phyloP scores from a whole-genome alignment of 371 early-diverging fungal genomes.

The Zychaea mexicana region DNA sequence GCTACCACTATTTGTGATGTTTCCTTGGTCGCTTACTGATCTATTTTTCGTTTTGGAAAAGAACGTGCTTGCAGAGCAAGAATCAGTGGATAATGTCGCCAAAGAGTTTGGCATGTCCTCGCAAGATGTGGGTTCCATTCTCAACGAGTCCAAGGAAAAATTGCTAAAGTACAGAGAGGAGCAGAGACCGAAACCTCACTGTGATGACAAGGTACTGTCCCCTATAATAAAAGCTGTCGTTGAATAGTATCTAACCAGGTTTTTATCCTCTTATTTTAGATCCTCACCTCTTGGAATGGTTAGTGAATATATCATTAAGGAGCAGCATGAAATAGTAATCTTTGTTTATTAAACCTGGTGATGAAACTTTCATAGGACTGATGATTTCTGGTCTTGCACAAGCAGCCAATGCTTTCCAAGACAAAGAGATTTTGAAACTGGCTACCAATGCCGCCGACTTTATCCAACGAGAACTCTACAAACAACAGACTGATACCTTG shows the following conservation, averaged over 20 bases:
- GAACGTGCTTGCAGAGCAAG: slow-evolving; percentile 16
- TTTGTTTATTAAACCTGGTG: not conserved
- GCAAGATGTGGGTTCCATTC: not conserved
- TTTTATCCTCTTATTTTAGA: too few species aligned
- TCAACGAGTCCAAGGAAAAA: slow-evolving; percentile 27
- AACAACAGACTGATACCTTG: slow-evolving; percentile 29
- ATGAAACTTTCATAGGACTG: slow-evolving; percentile 40
- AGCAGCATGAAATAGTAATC: too few species aligned
- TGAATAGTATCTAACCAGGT: too few species aligned
- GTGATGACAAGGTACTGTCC: slow-evolving; percentile 72
- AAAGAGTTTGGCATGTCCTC: slow-evolving; percentile 7
- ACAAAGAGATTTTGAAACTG: slow-evolving; percentile 29
- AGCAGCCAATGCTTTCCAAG: slow-evolving; percentile 47
- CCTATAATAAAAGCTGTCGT: too few species aligned
- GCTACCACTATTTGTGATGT: too few species aligned
- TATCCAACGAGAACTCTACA: slow-evolving; percentile 46
- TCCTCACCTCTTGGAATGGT: slow-evolving; percentile 55
- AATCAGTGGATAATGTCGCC: slow-evolving; percentile 6
- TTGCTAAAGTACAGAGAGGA: slow-evolving; percentile 46
- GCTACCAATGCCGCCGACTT: slow-evolving; percentile 57
- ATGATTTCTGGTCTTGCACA: slow-evolving; percentile 59
- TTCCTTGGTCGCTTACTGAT: not conserved
- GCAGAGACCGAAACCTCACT: slow-evolving; percentile 62
- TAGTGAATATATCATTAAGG: not conserved
- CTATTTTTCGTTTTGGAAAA: too few species aligned